phyloP scores from a whole-genome alignment of 305 asterid genomes.

The Caryopteris hybrid region DNA sequence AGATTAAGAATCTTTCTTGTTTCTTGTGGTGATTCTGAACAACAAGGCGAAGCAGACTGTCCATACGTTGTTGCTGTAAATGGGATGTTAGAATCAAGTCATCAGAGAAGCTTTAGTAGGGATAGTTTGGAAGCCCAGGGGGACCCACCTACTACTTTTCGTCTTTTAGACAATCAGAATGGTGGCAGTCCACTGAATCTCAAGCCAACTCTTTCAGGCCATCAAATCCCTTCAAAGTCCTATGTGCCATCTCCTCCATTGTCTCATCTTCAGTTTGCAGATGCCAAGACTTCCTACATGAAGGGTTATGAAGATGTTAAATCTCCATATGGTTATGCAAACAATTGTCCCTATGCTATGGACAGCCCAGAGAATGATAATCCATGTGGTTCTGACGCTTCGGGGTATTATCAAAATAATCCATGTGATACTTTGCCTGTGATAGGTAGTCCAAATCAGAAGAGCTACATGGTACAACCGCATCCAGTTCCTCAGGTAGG shows the following conservation, averaged over 20 bases:
- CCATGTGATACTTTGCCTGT: slow-evolving; percentile 25
- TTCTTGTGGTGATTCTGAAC: slow-evolving; percentile 51
- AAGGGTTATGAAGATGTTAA: slow-evolving; percentile 30
- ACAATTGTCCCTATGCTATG: slow-evolving; percentile 18
- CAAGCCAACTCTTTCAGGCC: slow-evolving; percentile 24
- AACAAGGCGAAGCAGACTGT: slow-evolving; percentile 47
- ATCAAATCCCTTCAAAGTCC: slow-evolving; percentile 32
- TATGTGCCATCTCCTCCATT: slow-evolving; percentile 35
- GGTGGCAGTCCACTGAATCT: slow-evolving; percentile 29
- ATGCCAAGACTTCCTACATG: slow-evolving; percentile 29
- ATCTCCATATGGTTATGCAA: slow-evolving; percentile 25
- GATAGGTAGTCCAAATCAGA: slow-evolving; percentile 27
- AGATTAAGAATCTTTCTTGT: slow-evolving; percentile 72
- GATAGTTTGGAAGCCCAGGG: slow-evolving; percentile 51
- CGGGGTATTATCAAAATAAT: slow-evolving; percentile 30
- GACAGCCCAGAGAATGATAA: slow-evolving; percentile 31
- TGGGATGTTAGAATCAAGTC: slow-evolving; percentile 51
- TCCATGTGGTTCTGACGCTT: slow-evolving; percentile 27
- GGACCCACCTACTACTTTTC: slow-evolving; percentile 43
- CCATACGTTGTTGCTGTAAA: slow-evolving; percentile 76
- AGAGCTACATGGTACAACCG: slow-evolving; percentile 17
- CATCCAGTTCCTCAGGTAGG: slow-evolving; percentile 23
- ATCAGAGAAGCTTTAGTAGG: slow-evolving; percentile 55
- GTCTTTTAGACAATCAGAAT: slow-evolving; percentile 32
- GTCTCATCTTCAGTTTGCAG: slow-evolving; percentile 35